These are phyloP conservation scores for Rhizomucor pusillus DNA, from an alignment of 371 early-diverging fungal species.

Conservation along the genomic window DNA sequence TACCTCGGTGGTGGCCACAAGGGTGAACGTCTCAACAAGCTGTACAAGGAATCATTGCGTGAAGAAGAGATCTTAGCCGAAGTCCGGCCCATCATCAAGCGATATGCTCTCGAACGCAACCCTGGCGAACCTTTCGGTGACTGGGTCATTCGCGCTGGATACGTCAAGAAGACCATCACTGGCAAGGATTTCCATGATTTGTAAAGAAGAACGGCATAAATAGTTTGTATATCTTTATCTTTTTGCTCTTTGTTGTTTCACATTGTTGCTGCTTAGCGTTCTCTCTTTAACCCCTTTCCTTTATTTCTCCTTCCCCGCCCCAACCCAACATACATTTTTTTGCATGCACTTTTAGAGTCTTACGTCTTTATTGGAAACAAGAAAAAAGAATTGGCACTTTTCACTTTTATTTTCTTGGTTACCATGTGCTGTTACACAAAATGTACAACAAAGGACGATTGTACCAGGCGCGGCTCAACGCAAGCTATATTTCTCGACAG, in stretches of 20 bases:
- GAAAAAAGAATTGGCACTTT: too few relatives aligned
- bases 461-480: too few relatives aligned
- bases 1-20: constrained; percentile 89
- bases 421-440: too few relatives aligned
- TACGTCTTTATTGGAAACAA: too few relatives aligned
- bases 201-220: constrained; percentile 12
- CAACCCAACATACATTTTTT: too few relatives aligned
- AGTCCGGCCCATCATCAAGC: constrained; percentile 77
- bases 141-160: constrained; percentile 86
- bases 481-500: too few relatives aligned
- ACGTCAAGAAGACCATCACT: constrained; percentile 77
- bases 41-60: constrained; percentile 82
- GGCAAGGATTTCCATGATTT: constrained; percentile 80
- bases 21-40: constrained; percentile 86
- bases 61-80: constrained; percentile 83
- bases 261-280: too few relatives aligned
- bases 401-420: too few relatives aligned
- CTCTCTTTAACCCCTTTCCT: too few relatives aligned
- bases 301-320: too few relatives aligned
- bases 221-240: not conserved
- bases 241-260: not conserved
- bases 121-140: constrained; percentile 90
- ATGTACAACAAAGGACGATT: too few relatives aligned
- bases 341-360: too few relatives aligned
- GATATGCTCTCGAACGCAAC: constrained; percentile 70